phyloP scores from a whole-genome alignment of 306 rosid genomes.

The Mimosa pudica region DNA sequence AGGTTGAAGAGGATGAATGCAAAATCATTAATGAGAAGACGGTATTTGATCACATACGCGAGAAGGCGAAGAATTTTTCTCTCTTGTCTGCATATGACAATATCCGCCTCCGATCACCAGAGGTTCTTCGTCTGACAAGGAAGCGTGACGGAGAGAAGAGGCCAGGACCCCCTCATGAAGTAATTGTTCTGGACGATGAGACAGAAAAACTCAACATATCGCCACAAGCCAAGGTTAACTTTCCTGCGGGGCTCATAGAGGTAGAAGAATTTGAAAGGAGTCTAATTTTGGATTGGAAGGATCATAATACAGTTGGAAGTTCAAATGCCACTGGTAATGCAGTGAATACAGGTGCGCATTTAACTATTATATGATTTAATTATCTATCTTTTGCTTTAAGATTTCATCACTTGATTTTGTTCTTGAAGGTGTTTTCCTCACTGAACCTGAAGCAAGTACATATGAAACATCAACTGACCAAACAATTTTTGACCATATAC shows the following conservation, averaged over 20 bases:
- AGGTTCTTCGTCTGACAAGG: conserved; percentile 50
- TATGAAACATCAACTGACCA: conserved; percentile 49
- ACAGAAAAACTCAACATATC: conserved; percentile 38
- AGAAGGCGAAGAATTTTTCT: conserved; percentile 76
- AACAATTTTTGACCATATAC: conserved; percentile 65
- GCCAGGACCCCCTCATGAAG: conserved; percentile 45
- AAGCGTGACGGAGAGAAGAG: conserved; percentile 54
- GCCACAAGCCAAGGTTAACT: conserved; percentile 37
- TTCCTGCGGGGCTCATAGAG: conserved; percentile 42
- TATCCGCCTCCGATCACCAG: conserved; percentile 51
- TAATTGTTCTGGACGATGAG: conserved; percentile 62
- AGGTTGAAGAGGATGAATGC: conserved; percentile 54
- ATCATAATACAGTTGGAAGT: conserved; percentile 41
- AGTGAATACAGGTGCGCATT: conserved; percentile 50
- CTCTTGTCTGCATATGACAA: conserved; percentile 50
- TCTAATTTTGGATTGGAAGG: conserved; percentile 28
- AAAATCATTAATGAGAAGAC: conserved; percentile 66
- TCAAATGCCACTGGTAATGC: conserved; percentile 36
- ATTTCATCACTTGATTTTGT: conserved; percentile 23
- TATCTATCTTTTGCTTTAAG: conserved; percentile 17
- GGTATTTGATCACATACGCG: conserved; percentile 90
- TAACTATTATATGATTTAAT: conserved; percentile 25
- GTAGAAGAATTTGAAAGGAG: conserved; percentile 31
- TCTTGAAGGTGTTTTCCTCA: conserved; percentile 43
- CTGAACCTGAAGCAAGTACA: conserved; percentile 48